Evolutionary conservation across 2,329 filamentous ascomycete species (phyloP).

Genomic region (Mollisiaceae sp.): DNA sequence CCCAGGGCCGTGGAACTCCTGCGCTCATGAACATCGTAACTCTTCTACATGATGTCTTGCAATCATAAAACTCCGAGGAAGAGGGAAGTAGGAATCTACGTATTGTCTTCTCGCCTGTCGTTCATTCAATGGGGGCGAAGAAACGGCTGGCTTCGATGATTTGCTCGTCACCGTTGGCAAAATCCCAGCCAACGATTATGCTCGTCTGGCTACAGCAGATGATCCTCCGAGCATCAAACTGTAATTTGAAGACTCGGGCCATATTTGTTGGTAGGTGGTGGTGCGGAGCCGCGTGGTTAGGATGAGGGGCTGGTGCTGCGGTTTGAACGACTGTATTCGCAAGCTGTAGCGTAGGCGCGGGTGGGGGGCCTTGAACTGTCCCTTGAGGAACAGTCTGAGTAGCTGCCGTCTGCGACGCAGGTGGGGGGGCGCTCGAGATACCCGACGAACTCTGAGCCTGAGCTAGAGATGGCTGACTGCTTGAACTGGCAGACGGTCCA

Average conservation of each 20-base stretch:
- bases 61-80: neutral
- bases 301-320: slow-evolving; percentile 36
- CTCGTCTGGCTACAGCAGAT: slow-evolving; percentile 93
- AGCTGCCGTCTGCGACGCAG: neutral
- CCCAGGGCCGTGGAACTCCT: neutral
- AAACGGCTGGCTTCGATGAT: slow-evolving; percentile 79
- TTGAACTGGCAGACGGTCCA: neutral
- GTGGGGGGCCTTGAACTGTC: neutral
- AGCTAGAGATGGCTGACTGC: neutral
- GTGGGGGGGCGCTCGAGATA: neutral
- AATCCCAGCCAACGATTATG: slow-evolving; percentile 96
- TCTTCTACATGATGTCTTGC: neutral
- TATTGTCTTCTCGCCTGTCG: neutral
- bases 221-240: slow-evolving; percentile 92
- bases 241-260: slow-evolving; percentile 85
- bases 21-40: slow-evolving; percentile 7
- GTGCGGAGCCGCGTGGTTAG: slow-evolving; percentile 28
- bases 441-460: neutral
- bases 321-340: slow-evolving; percentile 33
- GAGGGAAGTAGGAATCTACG: neutral
- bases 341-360: neutral
- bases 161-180: slow-evolving; percentile 84
- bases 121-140: slow-evolving; percentile 67
- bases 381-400: slow-evolving; percentile 9
- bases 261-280: slow-evolving; percentile 36